Percentiles rank a stretch among this genome's conserved stretches.
Evolutionary conservation across 83 land plant species (phyloP).

Genomic region (Diphasiastrum complanatum): DNA sequence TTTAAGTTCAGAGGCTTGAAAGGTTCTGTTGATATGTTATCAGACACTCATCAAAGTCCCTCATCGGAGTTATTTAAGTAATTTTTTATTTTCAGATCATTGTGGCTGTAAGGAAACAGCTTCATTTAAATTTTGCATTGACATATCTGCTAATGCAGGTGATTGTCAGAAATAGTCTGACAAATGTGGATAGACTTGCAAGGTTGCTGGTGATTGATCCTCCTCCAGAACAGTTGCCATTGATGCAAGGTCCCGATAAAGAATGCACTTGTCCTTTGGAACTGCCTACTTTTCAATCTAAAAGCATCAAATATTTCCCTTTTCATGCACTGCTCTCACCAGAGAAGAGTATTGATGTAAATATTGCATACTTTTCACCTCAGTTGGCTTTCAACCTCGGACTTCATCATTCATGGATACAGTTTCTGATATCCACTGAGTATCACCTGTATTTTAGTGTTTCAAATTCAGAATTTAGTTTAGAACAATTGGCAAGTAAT

Average conservation of each 20-base stretch:
- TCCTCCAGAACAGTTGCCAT: constrained; percentile 22
- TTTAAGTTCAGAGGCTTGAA: no score
- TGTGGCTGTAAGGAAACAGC: no score
- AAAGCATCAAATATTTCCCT: constrained; percentile 38
- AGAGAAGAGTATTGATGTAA: constrained; percentile 19
- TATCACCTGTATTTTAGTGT: no score
- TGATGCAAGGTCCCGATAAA: background rate
- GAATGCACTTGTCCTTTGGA: constrained; percentile 1
- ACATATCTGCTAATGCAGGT: no score
- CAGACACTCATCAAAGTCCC: no score
- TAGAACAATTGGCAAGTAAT: background rate
- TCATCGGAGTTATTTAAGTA: no score
- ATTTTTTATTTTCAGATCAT: no score
- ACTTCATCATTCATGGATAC: constrained; percentile 59
- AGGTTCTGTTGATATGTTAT: no score
- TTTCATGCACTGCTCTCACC: constrained; percentile 18
- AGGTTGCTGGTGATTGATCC: constrained; percentile 62
- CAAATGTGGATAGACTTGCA: constrained; percentile 52
- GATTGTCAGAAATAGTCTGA: constrained; percentile 44
- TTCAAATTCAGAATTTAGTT: background rate
- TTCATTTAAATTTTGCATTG: no score
- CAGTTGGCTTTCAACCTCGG: constrained; percentile 75
- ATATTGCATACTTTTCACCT: constrained; percentile 67
- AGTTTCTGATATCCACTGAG: constrained; percentile 13
- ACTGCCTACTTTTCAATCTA: background rate